Evolutionary conservation across 306 rosid species (phyloP), one percentile per base, ranked within the genome.

Genomic region (Malus orientalis): DNA sequence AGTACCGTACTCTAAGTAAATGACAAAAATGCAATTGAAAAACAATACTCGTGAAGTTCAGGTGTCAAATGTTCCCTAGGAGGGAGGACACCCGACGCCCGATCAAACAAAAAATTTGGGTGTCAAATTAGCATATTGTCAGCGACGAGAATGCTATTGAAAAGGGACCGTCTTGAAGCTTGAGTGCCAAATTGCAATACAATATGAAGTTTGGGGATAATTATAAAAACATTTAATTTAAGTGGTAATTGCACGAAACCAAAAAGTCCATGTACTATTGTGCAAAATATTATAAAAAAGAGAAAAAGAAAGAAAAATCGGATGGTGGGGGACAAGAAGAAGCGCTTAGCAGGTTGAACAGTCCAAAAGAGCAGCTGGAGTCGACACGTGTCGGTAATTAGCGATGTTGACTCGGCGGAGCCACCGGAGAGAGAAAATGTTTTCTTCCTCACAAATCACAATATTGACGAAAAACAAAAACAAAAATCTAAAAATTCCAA

Each of bases 351-450:
- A 27, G 25, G 76, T 49, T 73, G 73, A 78, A 71, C 76, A 27
- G 67, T 67, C 81, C 76, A 73, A 78, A 59, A 20, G 22, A 38
- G 62, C 33, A 36, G 79, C 54, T 23, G 70, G 63, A 32, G 69
- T 45, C 9, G 82, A 65, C 83, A 84, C 83, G 81, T 78, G 85
- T 70, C 69, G 27, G 20, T 36, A n/a, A 2, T 22, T 11, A 5
- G 30, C 62, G 73, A 53, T 71, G 74, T 79, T 75, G 85, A 78
- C 83, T 84, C 59, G 83, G 86, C 84, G 82, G 80, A 85, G 88
- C 86, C 82, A 85, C 82, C 86, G 86, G 86, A 33, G 78, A 29
- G 38, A 85, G 73, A 66, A 33, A 64, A 20, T 74, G 33, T 81
- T 70, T 47, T 76, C 75, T 64, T 74, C 78, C 61, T 45, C 59